Evolutionary conservation across 164 flowering plant species (phyloP).

Genomic region (Piper betle): DNA sequence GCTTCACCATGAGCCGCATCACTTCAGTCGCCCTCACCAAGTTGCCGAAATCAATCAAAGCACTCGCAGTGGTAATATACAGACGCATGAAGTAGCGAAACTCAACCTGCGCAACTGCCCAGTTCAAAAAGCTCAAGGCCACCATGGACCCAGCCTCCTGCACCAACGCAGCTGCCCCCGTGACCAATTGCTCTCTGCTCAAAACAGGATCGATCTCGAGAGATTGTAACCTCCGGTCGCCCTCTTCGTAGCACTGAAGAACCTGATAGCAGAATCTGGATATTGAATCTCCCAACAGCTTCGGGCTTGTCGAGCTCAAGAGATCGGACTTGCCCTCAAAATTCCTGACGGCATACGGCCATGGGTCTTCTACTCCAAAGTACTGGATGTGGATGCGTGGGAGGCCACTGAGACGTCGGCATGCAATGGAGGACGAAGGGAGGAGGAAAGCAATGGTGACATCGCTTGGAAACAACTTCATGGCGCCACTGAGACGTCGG

Average conservation of each 20-base stretch:
- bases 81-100: conserved; percentile 62
- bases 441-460: neutral
- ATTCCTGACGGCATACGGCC: neutral
- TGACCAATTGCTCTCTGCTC: conserved; percentile 60
- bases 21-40: conserved; percentile 63
- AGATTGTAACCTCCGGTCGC: conserved; percentile 18
- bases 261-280: neutral
- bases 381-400: neutral
- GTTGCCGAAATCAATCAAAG: conserved; percentile 46
- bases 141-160: conserved; percentile 65
- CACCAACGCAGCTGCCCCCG: conserved; percentile 61
- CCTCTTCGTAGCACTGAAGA: conserved; percentile 4
- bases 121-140: conserved; percentile 65
- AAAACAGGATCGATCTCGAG: conserved; percentile 27
- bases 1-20: conserved; percentile 44
- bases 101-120: conserved; percentile 42
- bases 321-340: neutral
- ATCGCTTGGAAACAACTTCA: neutral
- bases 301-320: neutral
- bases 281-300: neutral
- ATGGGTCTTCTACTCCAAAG: neutral
- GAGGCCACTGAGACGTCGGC: neutral
- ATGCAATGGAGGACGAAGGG: neutral
- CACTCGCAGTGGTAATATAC: conserved; percentile 49
- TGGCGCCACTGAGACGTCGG: no score